These are phyloP conservation scores for Nemania sp. DNA, from an alignment of 2,329 filamentous ascomycete species.

Conservation along the genomic window DNA sequence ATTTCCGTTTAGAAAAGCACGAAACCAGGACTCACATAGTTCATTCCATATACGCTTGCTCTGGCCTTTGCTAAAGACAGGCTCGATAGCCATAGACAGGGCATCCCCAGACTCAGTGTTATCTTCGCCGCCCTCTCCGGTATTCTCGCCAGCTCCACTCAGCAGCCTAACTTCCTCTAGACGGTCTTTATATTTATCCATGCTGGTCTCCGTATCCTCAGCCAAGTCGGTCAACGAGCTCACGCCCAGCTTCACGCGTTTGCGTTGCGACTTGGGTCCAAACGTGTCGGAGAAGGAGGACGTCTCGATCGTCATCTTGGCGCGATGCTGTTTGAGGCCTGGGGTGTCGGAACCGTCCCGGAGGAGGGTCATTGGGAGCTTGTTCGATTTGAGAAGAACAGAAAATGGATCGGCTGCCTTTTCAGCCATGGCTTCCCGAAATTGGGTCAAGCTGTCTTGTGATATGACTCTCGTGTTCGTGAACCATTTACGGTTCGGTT, in stretches of 20 bases:
- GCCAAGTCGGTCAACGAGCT: conserved; percentile 81
- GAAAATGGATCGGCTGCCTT: conserved; percentile 88
- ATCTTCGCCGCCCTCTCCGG: conserved; percentile 45
- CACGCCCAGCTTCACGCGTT: conserved; percentile 86
- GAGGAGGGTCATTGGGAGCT: conserved; percentile 94
- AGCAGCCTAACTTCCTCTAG: conserved; percentile 77
- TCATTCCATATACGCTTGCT: conserved; percentile 97
- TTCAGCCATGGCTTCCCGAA: conserved; percentile 90
- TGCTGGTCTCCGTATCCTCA: conserved; percentile 75
- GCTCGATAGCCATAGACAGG: conserved; percentile 70
- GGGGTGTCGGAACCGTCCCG: conserved; percentile 76
- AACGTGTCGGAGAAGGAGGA: conserved; percentile 87
- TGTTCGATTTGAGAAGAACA: conserved; percentile 95
- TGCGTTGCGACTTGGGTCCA: conserved; percentile 89
- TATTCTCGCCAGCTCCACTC: conserved; percentile 65
- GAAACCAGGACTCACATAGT: too few relatives aligned
- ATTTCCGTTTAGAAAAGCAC: too few relatives aligned
- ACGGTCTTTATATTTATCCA: conserved; percentile 79
- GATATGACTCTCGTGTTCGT: conserved; percentile 88
- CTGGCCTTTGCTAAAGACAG: conserved; percentile 93
- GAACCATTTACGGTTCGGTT: conserved; percentile 98
- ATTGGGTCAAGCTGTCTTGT: conserved; percentile 83
- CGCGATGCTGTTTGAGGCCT: conserved; percentile 87
- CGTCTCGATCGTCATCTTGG: conserved; percentile 90
- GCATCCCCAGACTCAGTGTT: conserved; percentile 48